Evolutionary conservation across 768 basidiomycete species (phyloP), one percentile per base, ranked within the genome.

Genomic region (Podaxis sp.): DNA sequence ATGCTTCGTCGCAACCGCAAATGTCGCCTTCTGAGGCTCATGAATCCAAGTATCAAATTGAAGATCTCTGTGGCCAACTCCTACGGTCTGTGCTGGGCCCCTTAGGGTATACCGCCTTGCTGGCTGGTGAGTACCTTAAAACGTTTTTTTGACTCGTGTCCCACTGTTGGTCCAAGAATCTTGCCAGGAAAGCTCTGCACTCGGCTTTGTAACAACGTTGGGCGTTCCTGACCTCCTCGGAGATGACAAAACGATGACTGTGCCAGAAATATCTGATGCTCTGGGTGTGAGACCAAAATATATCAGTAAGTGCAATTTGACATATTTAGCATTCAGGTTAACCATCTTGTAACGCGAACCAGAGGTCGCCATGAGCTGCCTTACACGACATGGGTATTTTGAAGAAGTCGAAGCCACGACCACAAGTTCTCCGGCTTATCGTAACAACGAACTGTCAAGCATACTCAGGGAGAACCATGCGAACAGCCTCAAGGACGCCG

Each of bases 111-210:
- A 60, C 59, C n/a, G 24, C 28, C 49, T 26, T 60, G 36, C 24
- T 60, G 38, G 59, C 59, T 24, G 59, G 59, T 60, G 19, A 26
- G 51, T 40, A 2, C 3, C 7, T 7, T 26, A 7, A 12, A 33
- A 2, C 6, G 1, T 11, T 59, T 11, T 59, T 33, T 42, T n/a
- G 11, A 24, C 12, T 19, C 46, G 24, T 4, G n/a, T 12, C 26
- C 26, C 13, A 39, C 26, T 28, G 8, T 42, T 15, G 6, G 36
- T 19, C 33, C 33, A 39, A 60, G 59, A 60, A 40, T 60, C 59
- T 33, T 60, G 59, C 36, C 59, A 60, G 38, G 59, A 60, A 36
- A 52, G 49, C n/a, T 60, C 59, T 22, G 59, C 59, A 9, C 49
- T 60, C 2, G 51, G 51, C 24, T 28, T 60, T 6, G 9, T 60